Base-by-base conservation (phyloP, 495 filamentous ascomycete species). In the Parathielavia appendiculata region DNA sequence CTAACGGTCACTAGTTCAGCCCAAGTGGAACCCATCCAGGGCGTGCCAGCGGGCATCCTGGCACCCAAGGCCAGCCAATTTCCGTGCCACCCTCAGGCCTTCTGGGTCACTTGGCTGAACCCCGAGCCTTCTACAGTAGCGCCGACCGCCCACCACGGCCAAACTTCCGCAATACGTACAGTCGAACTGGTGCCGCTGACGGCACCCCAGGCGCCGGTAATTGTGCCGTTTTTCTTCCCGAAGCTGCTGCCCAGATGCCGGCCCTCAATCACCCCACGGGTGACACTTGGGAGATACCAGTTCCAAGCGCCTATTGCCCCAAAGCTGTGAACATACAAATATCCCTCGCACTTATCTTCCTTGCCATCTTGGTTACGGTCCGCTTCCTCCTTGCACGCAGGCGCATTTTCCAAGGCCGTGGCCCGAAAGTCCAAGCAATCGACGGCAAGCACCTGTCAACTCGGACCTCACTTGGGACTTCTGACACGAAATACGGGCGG, bases 231-330 rank as follows among this genome's bases (percentile, higher is more conserved):
- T 62, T 52, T 54, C 68, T 40, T 51, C 20, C 69, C 52, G 62
- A 65, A 73, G 67, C 51, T 50, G 13, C 32, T 43, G 40, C 41
- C 19, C 49, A 52, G 41, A 79, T 77, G 75, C 75, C 76, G 61
- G 67, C 66, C 66, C 61, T 75, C 59, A 71, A 69, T 36, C 68
- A 67, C 61, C 63, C 64, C 56, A 55, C 65, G 67, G 66, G 68
- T 59, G 69, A 66, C 63, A 60, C 63, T 51, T 61, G 65, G 63
- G 62, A 68, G 58, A 41, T 65, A 53, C 58, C 58, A 19, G 16
- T 32, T 22, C 51, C 45, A 45, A 63, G 60, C 46, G 58, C 51
- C 55, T 58, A 63, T 56, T 52, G 65, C 58, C 58, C 63, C 39
- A 56, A 54, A 53, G 59, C 57, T 54, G 63, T 66, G 52, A 63